Evolutionary conservation across 805 yeast genomes (phyloP).

Genomic region (Metschnikowia continentalis): DNA sequence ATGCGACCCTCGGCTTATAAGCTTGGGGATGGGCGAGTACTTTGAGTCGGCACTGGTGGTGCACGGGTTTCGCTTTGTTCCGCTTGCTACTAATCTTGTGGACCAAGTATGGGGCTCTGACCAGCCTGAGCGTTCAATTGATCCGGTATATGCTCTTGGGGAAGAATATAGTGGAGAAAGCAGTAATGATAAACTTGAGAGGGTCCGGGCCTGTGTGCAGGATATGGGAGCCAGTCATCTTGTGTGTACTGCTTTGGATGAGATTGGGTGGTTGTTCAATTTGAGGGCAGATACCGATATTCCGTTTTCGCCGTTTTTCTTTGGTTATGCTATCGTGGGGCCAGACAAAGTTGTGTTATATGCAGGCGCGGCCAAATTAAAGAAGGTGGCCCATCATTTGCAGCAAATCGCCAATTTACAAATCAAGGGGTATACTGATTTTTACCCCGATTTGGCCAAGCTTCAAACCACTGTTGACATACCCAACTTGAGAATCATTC

Average conservation of each 20-base stretch:
- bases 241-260: constrained; percentile 74
- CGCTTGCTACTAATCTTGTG: constrained; percentile 30
- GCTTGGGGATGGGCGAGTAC: constrained; percentile 43
- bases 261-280: constrained; percentile 87
- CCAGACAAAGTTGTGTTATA: constrained; percentile 45
- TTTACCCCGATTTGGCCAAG: constrained; percentile 52
- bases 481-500: constrained; percentile 21
- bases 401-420: constrained; percentile 23
- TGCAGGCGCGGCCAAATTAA: constrained; percentile 45
- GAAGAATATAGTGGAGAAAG: constrained; percentile 33
- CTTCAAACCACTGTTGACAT: constrained; percentile 20
- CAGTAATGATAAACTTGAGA: constrained; percentile 26
- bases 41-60: constrained; percentile 27
- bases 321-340: constrained; percentile 50
- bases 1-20: constrained; percentile 75
- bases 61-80: constrained; percentile 26
- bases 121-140: constrained; percentile 31
- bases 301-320: constrained; percentile 83
- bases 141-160: constrained; percentile 29
- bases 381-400: constrained; percentile 29
- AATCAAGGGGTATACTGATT: constrained; percentile 49
- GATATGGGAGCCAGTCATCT: constrained; percentile 30
- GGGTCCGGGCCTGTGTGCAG: constrained; percentile 29
- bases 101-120: constrained; percentile 38
- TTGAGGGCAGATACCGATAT: constrained; percentile 75